A percentile compares a stretch with the other conserved stretches of the same genome.
These are phyloP conservation scores for Biancaea sappan DNA, from an alignment of 306 rosid genomes.

Conservation along the genomic window DNA sequence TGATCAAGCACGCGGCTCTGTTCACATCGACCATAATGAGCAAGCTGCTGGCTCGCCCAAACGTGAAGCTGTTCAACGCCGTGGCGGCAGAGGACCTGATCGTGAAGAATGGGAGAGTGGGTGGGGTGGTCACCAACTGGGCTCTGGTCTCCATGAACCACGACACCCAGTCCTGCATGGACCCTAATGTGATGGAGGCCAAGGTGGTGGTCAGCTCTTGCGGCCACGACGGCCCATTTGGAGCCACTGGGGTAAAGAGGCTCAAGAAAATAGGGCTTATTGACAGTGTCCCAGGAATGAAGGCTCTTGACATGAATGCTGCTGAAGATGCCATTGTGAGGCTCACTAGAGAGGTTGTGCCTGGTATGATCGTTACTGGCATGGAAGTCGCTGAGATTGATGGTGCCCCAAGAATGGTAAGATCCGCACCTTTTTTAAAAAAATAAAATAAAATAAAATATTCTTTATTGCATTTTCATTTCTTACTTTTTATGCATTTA, in stretches of 20 bases:
- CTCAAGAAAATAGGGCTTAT: conserved; percentile 64
- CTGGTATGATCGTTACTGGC: conserved; percentile 73
- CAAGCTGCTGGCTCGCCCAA: conserved; percentile 63
- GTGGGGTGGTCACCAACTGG: conserved; percentile 74
- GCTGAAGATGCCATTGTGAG: conserved; percentile 70
- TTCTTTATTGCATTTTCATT: no score
- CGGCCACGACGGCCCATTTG: conserved; percentile 73
- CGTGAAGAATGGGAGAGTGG: conserved; percentile 58
- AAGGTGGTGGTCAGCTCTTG: conserved; percentile 75
- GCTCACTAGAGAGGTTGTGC: conserved; percentile 39
- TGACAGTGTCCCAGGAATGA: conserved; percentile 67
- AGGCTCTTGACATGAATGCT: conserved; percentile 72
- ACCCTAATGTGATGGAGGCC: conserved; percentile 83
- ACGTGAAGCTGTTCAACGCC: conserved; percentile 73
- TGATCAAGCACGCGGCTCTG: conserved; percentile 72
- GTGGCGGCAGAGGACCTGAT: conserved; percentile 71
- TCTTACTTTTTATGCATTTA: no score
- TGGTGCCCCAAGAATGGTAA: conserved; percentile 80
- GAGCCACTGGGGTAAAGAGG: conserved; percentile 77
- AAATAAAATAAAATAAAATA: no score
- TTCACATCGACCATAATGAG: conserved; percentile 85
- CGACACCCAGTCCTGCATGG: conserved; percentile 77
- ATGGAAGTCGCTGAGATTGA: conserved; percentile 80
- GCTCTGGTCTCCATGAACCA: conserved; percentile 71
- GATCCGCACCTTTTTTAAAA: not conserved